Base-by-base conservation (phyloP, 768 basidiomycete genomes). In the Collybiopsis confluens region DNA sequence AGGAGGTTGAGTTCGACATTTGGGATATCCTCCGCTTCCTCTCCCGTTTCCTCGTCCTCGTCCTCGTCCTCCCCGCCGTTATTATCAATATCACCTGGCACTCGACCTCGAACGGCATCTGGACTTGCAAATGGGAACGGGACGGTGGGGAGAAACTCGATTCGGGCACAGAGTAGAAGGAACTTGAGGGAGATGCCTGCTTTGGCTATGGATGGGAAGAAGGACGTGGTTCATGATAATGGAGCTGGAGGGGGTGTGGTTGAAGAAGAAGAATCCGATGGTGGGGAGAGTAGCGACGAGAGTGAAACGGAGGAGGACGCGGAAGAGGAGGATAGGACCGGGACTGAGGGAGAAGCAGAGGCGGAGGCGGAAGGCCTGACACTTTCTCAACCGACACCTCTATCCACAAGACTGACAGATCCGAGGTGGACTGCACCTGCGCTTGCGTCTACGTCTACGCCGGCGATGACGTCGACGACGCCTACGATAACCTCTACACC, bases 101-200 rank as follows among this genome's bases (percentile, higher is more conserved):
- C 30, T 33, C 30, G 30, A 33, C 9, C 13, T 24, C 33, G 18
- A 13, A 57, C 2, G 46, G 52, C 1, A 59, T 62, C 26, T 59
- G 60, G 40, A 52, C 56, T 45, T 57, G 54, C 41, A 51, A 65
- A 42, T 23, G 40, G 53, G n/a, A 8, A 53, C 26, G 15, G 57
- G 16, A 44, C 61, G 55, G 50, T 58, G 54, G 49, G 61, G 57
- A 18, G 52, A 56, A 28, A 20, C 1, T 47, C 45, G 8, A 11
- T 47, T 10, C 62, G 59, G 42, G 52, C 57, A 6, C 59, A 61
- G 35, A 62, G 65, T 46, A 56, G 37, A 16, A 61, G 60, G 11
- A 72, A 76, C 11, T 64, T 83, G 57, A 70, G 73, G 43, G 79
- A 70, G 55, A 79, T 85, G 69, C 85, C 85, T 28, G 81, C 77